Evolutionary conservation across 202 grass and related monocot species (phyloP).

Genomic region (Sporobolus alterniflorus): DNA sequence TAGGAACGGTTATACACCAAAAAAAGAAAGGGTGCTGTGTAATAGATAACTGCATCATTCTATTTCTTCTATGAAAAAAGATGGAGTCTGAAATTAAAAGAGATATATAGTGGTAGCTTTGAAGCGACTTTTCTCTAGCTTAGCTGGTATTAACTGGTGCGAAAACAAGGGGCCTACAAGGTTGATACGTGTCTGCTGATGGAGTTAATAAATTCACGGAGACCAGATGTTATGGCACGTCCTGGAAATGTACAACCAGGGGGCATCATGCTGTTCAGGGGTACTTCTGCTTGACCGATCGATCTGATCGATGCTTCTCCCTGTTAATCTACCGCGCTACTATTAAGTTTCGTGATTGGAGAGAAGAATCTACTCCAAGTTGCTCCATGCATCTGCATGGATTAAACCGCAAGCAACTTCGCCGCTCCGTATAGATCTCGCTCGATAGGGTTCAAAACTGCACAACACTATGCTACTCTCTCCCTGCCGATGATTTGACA

Average conservation of each 20-base stretch:
- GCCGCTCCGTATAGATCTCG: neutral
- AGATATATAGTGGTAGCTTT: neutral
- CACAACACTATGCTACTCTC: neutral
- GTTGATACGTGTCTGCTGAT: conserved; percentile 44
- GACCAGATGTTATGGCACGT: conserved; percentile 29
- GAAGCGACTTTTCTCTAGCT: conserved; percentile 1
- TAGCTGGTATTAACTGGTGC: conserved; percentile 9
- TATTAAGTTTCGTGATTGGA: neutral
- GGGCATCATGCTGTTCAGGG: conserved; percentile 8
- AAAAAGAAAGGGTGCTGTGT: too few relatives aligned
- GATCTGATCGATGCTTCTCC: neutral
- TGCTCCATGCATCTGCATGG: neutral
- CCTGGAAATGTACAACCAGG: conserved; percentile 33
- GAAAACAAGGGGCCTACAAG: conserved; percentile 21
- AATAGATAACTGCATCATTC: neutral
- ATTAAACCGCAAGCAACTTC: conserved; percentile 28
- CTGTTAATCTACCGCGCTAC: neutral
- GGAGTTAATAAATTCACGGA: conserved; percentile 49
- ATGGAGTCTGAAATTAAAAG: neutral
- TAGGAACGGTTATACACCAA: too few relatives aligned
- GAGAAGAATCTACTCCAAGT: neutral
- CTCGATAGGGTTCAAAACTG: neutral
- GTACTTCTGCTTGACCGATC: conserved; percentile 19
- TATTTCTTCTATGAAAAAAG: too few relatives aligned
- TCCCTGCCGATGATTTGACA: conserved; percentile 23